A percentile compares a stretch with the other conserved stretches of the same genome.
Evolutionary conservation across 768 basidiomycete genomes (phyloP).

Genomic region (Trametes punicea): DNA sequence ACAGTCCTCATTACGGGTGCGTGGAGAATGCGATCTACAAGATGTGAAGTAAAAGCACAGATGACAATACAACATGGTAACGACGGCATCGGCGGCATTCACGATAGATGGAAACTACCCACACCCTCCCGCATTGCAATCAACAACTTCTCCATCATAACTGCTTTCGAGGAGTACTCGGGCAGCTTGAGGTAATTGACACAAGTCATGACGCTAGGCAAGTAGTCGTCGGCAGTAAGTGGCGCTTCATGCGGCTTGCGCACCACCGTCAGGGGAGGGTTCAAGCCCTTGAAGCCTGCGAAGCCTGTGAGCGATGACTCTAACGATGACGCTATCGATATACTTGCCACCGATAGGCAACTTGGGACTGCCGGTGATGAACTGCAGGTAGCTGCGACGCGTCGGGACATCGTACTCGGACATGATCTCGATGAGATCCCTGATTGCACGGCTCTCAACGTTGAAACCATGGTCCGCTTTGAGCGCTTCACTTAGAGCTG

Average conservation of each 20-base stretch:
- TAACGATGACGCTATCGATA: not conserved
- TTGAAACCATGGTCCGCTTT: constrained; percentile 99
- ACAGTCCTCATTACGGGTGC: constrained; percentile 11
- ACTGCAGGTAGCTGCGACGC: constrained; percentile 89
- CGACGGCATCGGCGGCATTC: constrained; percentile 25
- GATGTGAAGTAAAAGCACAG: constrained; percentile 22
- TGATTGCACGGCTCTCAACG: constrained; percentile 88
- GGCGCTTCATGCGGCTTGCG: constrained; percentile 94
- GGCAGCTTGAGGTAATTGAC: constrained; percentile 96
- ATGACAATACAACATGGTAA: constrained; percentile 17
- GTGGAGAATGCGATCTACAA: constrained; percentile 15
- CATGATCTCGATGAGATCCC: constrained; percentile 85
- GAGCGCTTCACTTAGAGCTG: constrained; percentile 83
- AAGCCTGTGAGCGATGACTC: not conserved
- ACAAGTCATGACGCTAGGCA: constrained; percentile 99
- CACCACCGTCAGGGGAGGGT: constrained; percentile 92
- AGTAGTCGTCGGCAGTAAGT: constrained; percentile 86
- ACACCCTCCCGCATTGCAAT: constrained; percentile 91
- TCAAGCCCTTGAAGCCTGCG: constrained; percentile 89
- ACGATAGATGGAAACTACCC: constrained; percentile 97
- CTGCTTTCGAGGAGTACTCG: constrained; percentile 85
- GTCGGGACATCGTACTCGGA: constrained; percentile 67
- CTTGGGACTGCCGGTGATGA: constrained; percentile 97
- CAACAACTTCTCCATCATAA: constrained; percentile 80
- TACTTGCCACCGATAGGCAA: constrained; percentile 88